phyloP scores from a whole-genome alignment of 2,329 filamentous ascomycete genomes.

The Paecilomyces variotii region DNA sequence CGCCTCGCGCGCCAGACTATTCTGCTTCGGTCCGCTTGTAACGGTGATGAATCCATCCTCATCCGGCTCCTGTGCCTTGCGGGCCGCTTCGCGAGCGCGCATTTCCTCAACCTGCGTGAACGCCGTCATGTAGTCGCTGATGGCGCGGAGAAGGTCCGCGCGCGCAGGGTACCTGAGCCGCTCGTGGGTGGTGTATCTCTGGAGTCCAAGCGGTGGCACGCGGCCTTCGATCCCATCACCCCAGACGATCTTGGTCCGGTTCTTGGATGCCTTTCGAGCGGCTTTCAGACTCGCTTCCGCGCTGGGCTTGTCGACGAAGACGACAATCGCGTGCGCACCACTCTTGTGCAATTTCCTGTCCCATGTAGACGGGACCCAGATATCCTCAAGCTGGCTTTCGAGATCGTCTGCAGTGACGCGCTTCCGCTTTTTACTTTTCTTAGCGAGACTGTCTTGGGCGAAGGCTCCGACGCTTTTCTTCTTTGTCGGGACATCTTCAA shows the following conservation, averaged over 20 bases:
- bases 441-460: slow-evolving; percentile 14
- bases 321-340: slow-evolving; percentile 70
- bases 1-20: slow-evolving; percentile 64
- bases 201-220: slow-evolving; percentile 48
- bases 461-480: slow-evolving; percentile 17
- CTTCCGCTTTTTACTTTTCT: slow-evolving; percentile 48
- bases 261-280: slow-evolving; percentile 52
- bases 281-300: slow-evolving; percentile 71
- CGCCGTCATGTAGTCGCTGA: slow-evolving; percentile 80
- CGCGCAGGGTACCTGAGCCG: slow-evolving; percentile 63
- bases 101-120: slow-evolving; percentile 62
- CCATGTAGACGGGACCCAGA: slow-evolving; percentile 64
- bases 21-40: slow-evolving; percentile 62
- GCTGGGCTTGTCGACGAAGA: slow-evolving; percentile 76
- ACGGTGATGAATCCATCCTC: slow-evolving; percentile 96
- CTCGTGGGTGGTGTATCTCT: slow-evolving; percentile 56
- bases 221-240: slow-evolving; percentile 53
- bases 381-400: slow-evolving; percentile 49
- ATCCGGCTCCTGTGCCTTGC: slow-evolving; percentile 70
- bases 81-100: slow-evolving; percentile 53
- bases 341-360: slow-evolving; percentile 60
- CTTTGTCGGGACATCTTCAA: slow-evolving; percentile 50
- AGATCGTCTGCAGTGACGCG: slow-evolving; percentile 41
- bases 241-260: slow-evolving; percentile 59
- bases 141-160: slow-evolving; percentile 57